Conservation (phyloP, 257 asterid species). For the Plantago ovata region DNA sequence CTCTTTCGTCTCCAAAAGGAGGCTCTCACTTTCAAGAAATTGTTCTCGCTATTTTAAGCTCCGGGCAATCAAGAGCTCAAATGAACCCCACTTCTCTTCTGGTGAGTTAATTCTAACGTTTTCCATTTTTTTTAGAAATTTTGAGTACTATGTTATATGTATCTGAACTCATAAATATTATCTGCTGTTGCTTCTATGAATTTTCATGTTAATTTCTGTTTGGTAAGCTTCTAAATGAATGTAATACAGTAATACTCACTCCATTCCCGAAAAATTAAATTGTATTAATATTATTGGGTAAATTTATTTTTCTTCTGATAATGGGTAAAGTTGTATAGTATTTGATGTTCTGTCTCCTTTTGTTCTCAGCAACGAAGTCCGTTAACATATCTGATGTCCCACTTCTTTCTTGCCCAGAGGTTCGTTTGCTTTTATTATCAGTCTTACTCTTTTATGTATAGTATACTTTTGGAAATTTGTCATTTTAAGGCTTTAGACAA, state of each 20-base stretch:
- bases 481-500: too few relatives aligned
- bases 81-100: conserved; percentile 33
- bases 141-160: too few relatives aligned
- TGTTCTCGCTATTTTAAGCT: conserved; percentile 21
- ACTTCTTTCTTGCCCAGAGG: conserved; percentile 74
- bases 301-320: too few relatives aligned
- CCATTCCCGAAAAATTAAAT: too few relatives aligned
- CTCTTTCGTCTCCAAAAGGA: conserved; percentile 14
- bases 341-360: neutral
- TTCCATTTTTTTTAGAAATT: neutral
- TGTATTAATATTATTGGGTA: too few relatives aligned
- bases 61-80: conserved; percentile 25
- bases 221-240: too few relatives aligned
- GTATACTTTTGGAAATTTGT: too few relatives aligned
- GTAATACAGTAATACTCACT: too few relatives aligned
- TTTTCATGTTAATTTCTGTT: neutral
- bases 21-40: conserved; percentile 29
- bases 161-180: too few relatives aligned
- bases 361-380: conserved; percentile 33
- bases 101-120: conserved; percentile 29
- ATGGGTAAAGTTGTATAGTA: too few relatives aligned
- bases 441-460: too few relatives aligned
- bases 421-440: conserved; percentile 26
- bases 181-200: neutral
- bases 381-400: conserved; percentile 42